Evolutionary conservation across 2,329 filamentous ascomycete genomes (phyloP), one percentile per base, ranked within the genome.

Genomic region (Echinosphaeria canescens): DNA sequence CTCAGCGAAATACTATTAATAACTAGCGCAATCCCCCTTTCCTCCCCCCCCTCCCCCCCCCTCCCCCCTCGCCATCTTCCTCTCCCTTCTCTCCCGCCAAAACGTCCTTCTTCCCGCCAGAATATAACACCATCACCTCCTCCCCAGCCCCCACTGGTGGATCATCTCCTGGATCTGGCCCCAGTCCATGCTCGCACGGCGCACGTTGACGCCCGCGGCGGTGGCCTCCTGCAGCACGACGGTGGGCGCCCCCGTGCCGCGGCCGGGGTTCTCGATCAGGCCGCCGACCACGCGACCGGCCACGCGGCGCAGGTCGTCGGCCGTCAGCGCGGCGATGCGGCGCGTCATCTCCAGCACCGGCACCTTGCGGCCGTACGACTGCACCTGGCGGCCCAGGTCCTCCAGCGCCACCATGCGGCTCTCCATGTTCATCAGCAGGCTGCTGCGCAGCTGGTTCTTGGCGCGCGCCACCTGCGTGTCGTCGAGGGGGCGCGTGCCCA

Each of bases 371-470:
- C 85, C 88, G 44, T 95, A 84, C n/a, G 93, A 80, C 55, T 95
- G 88, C 9, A 98, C 81, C 47, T 93, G 85, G 34, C 88, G 59
- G 13, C 88, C 88, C 0, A 98, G 62, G 46, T 98, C 88, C 51
- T 98, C 88, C 5, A 98, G 64, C 54, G 95, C 88, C 8, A 98
- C 82, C 82, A 98, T 93, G 32, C 88, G 66, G 38, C 72, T 82
- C 54, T 98, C 88, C 15, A 98, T 67, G 51, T 98, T 98, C 88
- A 98, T 98, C 26, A 98, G 63, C 22, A 98, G 59, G 30, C 70
- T 78, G 10, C 74, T 84, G 23, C 84, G 70, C 11, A 98, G 68
- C 54, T 98, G 88, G 49, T 98, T 98, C 65, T 98, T 98, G 12
- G 88, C 88, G 26, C 88, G 73, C 42, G 72, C 69, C 30, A 98